Conservation (phyloP, 1,139 yeast species). For the Spencermartinsiella ligniputridi region DNA sequence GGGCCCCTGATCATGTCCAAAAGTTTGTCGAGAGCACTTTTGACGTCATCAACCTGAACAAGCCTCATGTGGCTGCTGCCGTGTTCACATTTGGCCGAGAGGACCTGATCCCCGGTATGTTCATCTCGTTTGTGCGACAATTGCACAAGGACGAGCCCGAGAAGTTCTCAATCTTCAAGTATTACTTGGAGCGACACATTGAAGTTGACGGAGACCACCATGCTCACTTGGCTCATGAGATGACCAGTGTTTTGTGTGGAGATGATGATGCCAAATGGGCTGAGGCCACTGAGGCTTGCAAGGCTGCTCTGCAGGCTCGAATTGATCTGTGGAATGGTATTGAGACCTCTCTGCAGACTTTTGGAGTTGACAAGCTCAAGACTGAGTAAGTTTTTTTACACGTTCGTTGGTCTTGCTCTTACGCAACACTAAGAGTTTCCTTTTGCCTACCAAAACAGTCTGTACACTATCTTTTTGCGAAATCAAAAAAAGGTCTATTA, state of each 20-base stretch:
- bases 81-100: conserved; percentile 24
- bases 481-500: too few species aligned
- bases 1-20: conserved; percentile 14
- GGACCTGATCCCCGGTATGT: conserved; percentile 45
- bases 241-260: conserved; percentile 22
- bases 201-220: conserved; percentile 25
- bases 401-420: too few species aligned
- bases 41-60: conserved; percentile 54
- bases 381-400: too few species aligned
- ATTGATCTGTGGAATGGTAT: conserved; percentile 23
- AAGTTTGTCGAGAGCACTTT: conserved; percentile 64
- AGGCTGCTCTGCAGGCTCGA: conserved; percentile 19
- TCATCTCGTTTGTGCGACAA: conserved; percentile 68
- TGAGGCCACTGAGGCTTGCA: conserved; percentile 21
- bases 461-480: too few species aligned
- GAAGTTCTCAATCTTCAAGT: conserved; percentile 22
- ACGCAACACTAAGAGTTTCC: too few species aligned
- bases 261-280: conserved; percentile 20
- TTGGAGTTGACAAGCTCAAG: conserved; percentile 4
- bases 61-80: conserved; percentile 23
- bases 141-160: conserved; percentile 22
- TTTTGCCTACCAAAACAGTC: too few species aligned
- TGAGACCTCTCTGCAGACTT: conserved; percentile 4
- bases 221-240: conserved; percentile 21
- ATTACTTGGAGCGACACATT: conserved; percentile 23